Base-by-base conservation (phyloP, 331 rosid species). In the Quercus lobata region DNA sequence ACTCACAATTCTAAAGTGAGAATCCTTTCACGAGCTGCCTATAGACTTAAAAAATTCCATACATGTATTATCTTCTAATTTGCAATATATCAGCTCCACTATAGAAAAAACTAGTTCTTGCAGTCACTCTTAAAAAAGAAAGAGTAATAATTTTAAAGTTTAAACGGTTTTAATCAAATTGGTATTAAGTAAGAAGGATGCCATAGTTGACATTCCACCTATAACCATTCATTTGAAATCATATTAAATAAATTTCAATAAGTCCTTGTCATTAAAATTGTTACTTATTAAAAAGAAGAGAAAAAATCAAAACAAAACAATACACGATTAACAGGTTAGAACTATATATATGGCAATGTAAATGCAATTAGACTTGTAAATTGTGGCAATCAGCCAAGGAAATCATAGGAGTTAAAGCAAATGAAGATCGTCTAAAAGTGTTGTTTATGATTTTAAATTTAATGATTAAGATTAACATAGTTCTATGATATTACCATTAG, bases 401-500 rank as follows among this genome's bases (percentile, higher is more conserved):
- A 52, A 71, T 49, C 35, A 21, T 49, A 63, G 77, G 72, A 62
- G 5, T 56, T 41, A 22, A 46, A 44, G 18, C n/a, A 53, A 82
- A 34, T 34, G 27, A 68, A 68, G 24, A 68, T 63, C 0, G 9
- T 68, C 72, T 32, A 32, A 32, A 32, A 32, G 0, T 34, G 1
- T 68, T 32, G 24, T 32, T 32, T 66, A 66, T 66, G 19, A 66
- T 66, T 66, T 66, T 46, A 34, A 12, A 9, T 27, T 30, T 5
- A 25, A 27, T 27, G 35, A 58, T 14, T 46, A 56, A 73, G 57
- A 57, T 37, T 71, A 56, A 66, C 46, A 63, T 34, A 32, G 62
- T 53, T 32, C 24, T 15, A 55, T 15, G 24, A 8, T 18, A 71
- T 78, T 88, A 85, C 91, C 82, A 18, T 72, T 46, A 19, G 80